Percentiles rank a stretch among this genome's conserved stretches.
These are phyloP conservation scores for Linaria vulgaris DNA, from an alignment of 257 asterid genomes.

Conservation along the genomic window DNA sequence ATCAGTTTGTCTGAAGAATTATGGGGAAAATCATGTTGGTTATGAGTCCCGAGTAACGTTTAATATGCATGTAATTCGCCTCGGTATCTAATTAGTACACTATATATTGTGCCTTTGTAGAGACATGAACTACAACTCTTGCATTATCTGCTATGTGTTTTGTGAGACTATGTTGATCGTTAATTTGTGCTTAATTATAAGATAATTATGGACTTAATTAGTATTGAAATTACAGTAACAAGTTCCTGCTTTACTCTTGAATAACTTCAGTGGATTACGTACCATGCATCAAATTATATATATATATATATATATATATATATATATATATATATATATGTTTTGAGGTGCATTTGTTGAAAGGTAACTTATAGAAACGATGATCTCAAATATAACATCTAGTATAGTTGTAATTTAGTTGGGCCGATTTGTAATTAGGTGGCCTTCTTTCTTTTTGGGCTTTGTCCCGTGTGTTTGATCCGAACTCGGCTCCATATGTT, in stretches of 20 bases:
- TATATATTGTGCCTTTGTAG: conserved; percentile 12
- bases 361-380: too few relatives aligned
- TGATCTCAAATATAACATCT: too few relatives aligned
- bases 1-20: conserved; percentile 11
- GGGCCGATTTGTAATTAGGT: too few relatives aligned
- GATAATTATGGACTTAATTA: neutral
- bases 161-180: neutral
- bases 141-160: conserved; percentile 7
- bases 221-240: too few relatives aligned
- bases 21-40: neutral
- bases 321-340: too few relatives aligned
- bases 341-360: too few relatives aligned
- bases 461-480: too few relatives aligned
- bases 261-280: neutral
- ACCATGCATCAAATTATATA: too few relatives aligned
- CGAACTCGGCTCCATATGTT: too few relatives aligned
- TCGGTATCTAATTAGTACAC: conserved; percentile 23
- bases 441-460: too few relatives aligned
- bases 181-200: neutral
- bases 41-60: neutral
- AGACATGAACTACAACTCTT: conserved; percentile 9
- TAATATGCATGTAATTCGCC: conserved; percentile 5
- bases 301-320: too few relatives aligned
- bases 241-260: neutral
- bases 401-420: too few relatives aligned